phyloP scores from a whole-genome alignment of 148 eudicot genomes.

The Tetragonia tetragonoides region DNA sequence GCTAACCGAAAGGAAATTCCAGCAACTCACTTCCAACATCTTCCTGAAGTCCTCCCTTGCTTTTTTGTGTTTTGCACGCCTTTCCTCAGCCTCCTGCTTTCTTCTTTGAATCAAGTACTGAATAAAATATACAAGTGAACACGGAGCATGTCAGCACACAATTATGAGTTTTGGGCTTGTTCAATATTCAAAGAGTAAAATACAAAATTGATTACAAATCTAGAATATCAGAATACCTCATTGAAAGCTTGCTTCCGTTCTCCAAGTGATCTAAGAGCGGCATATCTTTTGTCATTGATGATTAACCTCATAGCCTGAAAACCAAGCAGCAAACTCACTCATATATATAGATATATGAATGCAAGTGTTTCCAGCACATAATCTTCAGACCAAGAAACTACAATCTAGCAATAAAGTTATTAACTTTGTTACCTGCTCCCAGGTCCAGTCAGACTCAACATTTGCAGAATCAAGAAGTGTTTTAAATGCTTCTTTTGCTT shows the following conservation, averaged over 20 bases:
- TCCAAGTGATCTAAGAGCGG: slow-evolving; percentile 77
- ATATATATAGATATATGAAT: not conserved
- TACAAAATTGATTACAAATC: not conserved
- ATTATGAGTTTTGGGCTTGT: not conserved
- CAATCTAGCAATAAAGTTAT: not conserved
- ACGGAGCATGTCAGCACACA: slow-evolving; percentile 12
- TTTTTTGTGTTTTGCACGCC: slow-evolving; percentile 75
- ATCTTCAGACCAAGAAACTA: slow-evolving; percentile 4
- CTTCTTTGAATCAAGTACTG: slow-evolving; percentile 72
- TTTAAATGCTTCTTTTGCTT: slow-evolving; percentile 86
- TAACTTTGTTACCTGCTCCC: slow-evolving; percentile 72
- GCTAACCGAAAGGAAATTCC: slow-evolving; percentile 7
- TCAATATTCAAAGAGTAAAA: not conserved
- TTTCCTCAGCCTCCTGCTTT: slow-evolving; percentile 87
- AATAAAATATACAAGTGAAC: slow-evolving; percentile 14
- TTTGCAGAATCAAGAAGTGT: slow-evolving; percentile 75
- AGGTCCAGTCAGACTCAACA: slow-evolving; percentile 89
- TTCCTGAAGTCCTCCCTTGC: slow-evolving; percentile 75
- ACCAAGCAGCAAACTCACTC: slow-evolving; percentile 18
- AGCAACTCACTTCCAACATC: slow-evolving; percentile 77
- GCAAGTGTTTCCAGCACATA: not conserved
- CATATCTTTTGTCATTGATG: slow-evolving; percentile 89
- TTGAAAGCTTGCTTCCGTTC: slow-evolving; percentile 88
- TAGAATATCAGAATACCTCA: slow-evolving; percentile 52
- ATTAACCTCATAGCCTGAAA: slow-evolving; percentile 82